Base-by-base conservation (phyloP, 257 asterid species). In the Rhazya stricta region DNA sequence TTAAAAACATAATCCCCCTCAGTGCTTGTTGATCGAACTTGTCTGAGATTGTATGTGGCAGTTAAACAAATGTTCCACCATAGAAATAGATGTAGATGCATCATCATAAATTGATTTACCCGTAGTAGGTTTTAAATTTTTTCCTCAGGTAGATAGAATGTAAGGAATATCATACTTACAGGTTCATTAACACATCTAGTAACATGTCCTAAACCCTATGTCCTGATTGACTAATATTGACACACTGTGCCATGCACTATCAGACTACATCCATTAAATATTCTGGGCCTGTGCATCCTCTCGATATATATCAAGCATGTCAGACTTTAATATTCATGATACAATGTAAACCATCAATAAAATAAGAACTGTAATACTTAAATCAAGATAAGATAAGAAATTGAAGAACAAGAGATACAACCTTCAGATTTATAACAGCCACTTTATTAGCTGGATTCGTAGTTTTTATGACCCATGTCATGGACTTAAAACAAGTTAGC, bases 361-460 rank as follows among this genome's bases (percentile, higher is more conserved):
- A 34, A 37, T 30, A 30, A 67, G n/a, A 32, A 25, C 13, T 37
- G 10, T 16, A 54, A 29, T 13, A 56, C 11, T 19, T 41, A 12
- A 54, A 18, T n/a, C 45, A 73, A 56, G 42, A 42, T 21, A 68
- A 62, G n/a, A 15, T 15, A 19, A 16, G 4, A 45, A 78, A 30
- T 54, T 11, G 25, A 67, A n/a, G 77, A 36, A 62, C 32, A 32
- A 30, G 56, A 54, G 27, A 45, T 8, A 37, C 48, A 73, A 91
- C 97, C 96, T 91, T 89, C 84, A 89, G 76, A 80, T 88, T 89
- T 79, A 91, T 91, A 46, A 82, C 87, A 80, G 91, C 91, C 57
- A 86, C 90, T 89, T 88, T 89, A 79, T 73, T 84, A 43, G 88
- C 86, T 29, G 87, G 74, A 83, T 61, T 79, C 77, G 78, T 88